Evolutionary conservation across 2,329 filamentous ascomycete genomes (phyloP).

Genomic region (Colletotrichum lindemuthianum): DNA sequence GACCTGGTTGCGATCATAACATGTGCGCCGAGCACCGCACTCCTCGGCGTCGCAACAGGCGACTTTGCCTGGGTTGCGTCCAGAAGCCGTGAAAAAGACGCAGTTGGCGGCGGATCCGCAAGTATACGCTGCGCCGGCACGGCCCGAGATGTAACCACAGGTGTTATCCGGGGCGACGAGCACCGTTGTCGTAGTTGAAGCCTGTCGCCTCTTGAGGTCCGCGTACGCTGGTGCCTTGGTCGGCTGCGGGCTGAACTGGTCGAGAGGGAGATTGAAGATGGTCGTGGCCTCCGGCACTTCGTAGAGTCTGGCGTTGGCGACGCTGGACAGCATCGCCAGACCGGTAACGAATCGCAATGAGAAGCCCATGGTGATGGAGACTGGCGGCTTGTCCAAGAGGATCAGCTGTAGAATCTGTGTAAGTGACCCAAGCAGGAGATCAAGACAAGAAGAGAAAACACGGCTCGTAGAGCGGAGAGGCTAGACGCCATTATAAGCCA

Average conservation of each 20-base stretch:
- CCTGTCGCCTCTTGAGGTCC: constrained; percentile 46
- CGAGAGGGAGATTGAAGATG: constrained; percentile 44
- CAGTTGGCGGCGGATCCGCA: constrained; percentile 50
- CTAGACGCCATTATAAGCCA: constrained; percentile 22
- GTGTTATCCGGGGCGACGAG: constrained; percentile 61
- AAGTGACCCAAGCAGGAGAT: background rate
- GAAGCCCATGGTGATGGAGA: constrained; percentile 39
- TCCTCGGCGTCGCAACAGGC: constrained; percentile 52
- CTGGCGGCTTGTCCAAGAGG: background rate
- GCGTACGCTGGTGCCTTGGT: constrained; percentile 51
- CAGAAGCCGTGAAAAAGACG: constrained; percentile 49
- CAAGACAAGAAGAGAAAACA: background rate
- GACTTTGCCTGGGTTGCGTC: constrained; percentile 46
- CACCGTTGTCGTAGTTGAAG: constrained; percentile 45
- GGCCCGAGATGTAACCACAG: constrained; percentile 59
- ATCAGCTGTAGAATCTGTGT: background rate
- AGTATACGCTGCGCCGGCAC: constrained; percentile 50
- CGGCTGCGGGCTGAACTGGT: constrained; percentile 52
- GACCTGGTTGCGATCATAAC: constrained; percentile 51
- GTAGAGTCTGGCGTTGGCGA: constrained; percentile 48
- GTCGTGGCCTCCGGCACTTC: constrained; percentile 49
- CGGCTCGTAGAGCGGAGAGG: constrained; percentile 10
- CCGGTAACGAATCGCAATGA: constrained; percentile 39
- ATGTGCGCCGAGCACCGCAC: constrained; percentile 50
- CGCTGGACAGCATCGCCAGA: constrained; percentile 43